Base-by-base conservation (phyloP, 1,284 basidiomycete genomes). In the Rhodotorula mucilaginosa region DNA sequence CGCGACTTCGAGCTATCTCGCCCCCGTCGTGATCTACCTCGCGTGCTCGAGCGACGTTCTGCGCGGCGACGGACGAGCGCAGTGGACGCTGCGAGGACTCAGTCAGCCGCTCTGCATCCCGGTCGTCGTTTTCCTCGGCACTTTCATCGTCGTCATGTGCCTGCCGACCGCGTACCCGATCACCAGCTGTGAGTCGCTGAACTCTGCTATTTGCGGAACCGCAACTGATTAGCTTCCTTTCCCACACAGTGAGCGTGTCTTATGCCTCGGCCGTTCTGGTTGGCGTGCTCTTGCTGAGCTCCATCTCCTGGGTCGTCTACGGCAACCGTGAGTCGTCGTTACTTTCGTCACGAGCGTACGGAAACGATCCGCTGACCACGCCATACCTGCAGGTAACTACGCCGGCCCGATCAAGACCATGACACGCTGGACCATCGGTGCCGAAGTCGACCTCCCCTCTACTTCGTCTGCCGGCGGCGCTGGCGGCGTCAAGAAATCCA, bases 401-500 rank as follows among this genome's bases (percentile, higher is more conserved):
- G 75, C 78, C 23, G 78, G 78, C 1, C 78, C 78, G 19, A 79
- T 79, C 74, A 78, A 78, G 44, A 71, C 75, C 31, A 75, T 74
- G 10, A 76, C 75, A 0, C 65, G 68, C n/a, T 76, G 73, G 73
- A 76, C 75, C 15, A 71, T 74, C 49, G 75, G 75, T 57, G 73
- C 75, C 52, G 75, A 76, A 58, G 68, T 76, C 49, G 75, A 76
- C 47, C 67, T 74, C 1, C 73, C 73, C 12, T 65, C 67, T 10
- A 61, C 68, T 6, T 60, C 31, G 5, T 46, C 58, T 4, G 44
- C 58, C 13, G 46, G 44, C 44, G 58, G 58, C 16, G 58, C 23
- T 46, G n/a, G 23, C 23, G 44, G n/a, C 44, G n/a, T 29, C 58
- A 63, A 61, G 5, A 23, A 59, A 2, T 68, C 70, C 0, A 62